phyloP scores from a whole-genome alignment of 768 basidiomycete species.

The Leccinum sublutescens region DNA sequence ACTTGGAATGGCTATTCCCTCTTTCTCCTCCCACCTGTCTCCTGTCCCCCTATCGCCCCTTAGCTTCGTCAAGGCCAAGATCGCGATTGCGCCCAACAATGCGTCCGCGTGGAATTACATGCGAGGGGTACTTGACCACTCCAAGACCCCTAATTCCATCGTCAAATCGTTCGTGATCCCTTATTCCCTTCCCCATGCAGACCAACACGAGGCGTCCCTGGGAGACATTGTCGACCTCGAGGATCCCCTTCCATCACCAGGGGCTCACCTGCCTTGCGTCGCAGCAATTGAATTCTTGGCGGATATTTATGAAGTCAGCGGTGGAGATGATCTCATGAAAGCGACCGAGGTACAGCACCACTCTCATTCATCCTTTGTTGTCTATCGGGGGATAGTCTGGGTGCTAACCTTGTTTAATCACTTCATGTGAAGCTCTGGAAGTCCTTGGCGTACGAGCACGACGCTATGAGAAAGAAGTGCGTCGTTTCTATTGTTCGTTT shows the following conservation, averaged over 20 bases:
- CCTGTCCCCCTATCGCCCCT: not conserved
- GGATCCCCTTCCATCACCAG: constrained; percentile 62
- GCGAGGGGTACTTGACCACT: constrained; percentile 73
- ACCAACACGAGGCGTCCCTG: constrained; percentile 19
- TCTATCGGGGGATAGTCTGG: not conserved
- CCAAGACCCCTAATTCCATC: constrained; percentile 53
- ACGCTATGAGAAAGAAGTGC: constrained; percentile 76
- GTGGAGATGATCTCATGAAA: constrained; percentile 44
- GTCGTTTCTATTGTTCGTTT: constrained; percentile 18
- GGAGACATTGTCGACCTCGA: constrained; percentile 68
- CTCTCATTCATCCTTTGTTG: not conserved
- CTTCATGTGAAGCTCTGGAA: constrained; percentile 58
- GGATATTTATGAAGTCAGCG: constrained; percentile 63
- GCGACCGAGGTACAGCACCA: constrained; percentile 46
- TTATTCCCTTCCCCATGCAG: constrained; percentile 48
- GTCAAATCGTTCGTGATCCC: constrained; percentile 60
- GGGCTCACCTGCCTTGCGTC: constrained; percentile 72
- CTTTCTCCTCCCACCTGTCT: not conserved
- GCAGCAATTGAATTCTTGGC: constrained; percentile 86
- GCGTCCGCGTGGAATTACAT: constrained; percentile 97
- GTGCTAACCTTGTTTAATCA: constrained; percentile 14
- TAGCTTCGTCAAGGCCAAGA: constrained; percentile 81
- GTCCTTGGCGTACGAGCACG: constrained; percentile 63
- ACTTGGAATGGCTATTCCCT: not conserved
- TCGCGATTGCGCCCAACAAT: constrained; percentile 88